Evolutionary conservation across 805 yeast genomes (phyloP).

Genomic region (Starmerella scarabaei): DNA sequence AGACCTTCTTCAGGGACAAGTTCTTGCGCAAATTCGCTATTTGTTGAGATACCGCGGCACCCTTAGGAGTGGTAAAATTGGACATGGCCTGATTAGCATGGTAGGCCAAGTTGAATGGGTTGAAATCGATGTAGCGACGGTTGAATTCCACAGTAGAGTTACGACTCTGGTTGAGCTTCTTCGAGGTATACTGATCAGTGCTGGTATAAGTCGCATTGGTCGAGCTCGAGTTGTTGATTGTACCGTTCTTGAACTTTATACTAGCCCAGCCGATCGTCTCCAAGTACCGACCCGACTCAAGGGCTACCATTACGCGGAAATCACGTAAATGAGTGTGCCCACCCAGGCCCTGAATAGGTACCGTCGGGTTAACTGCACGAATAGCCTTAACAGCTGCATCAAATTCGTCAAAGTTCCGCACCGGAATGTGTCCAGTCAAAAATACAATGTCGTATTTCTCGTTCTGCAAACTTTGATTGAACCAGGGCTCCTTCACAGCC

Average conservation of each 20-base stretch:
- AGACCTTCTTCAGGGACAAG: constrained; percentile 41
- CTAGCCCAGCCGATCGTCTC: constrained; percentile 89
- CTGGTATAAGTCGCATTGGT: too few relatives aligned
- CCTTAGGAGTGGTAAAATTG: constrained; percentile 43
- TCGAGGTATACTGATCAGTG: too few relatives aligned
- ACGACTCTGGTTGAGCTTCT: constrained; percentile 6
- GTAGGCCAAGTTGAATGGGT: constrained; percentile 49
- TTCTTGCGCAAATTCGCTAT: constrained; percentile 35
- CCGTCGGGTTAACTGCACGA: constrained; percentile 46
- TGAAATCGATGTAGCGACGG: constrained; percentile 76
- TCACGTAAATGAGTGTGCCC: constrained; percentile 92
- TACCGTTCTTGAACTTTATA: constrained; percentile 24
- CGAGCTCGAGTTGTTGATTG: constrained; percentile 8
- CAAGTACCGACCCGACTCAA: constrained; percentile 85
- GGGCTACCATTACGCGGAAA: constrained; percentile 53
- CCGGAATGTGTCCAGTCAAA: constrained; percentile 71
- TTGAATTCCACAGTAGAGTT: constrained; percentile 28
- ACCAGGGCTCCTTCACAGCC: constrained; percentile 51
- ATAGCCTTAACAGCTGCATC: constrained; percentile 36
- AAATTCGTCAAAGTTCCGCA: constrained; percentile 45
- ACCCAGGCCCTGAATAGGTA: constrained; percentile 73
- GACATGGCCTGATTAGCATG: constrained; percentile 36
- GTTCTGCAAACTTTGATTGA: constrained; percentile 33
- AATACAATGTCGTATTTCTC: constrained; percentile 51
- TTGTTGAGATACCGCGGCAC: constrained; percentile 35